A percentile compares a stretch with the other conserved stretches of the same genome.
Evolutionary conservation across 1,284 basidiomycete species (phyloP).

Genomic region (Bjerkandera adusta): DNA sequence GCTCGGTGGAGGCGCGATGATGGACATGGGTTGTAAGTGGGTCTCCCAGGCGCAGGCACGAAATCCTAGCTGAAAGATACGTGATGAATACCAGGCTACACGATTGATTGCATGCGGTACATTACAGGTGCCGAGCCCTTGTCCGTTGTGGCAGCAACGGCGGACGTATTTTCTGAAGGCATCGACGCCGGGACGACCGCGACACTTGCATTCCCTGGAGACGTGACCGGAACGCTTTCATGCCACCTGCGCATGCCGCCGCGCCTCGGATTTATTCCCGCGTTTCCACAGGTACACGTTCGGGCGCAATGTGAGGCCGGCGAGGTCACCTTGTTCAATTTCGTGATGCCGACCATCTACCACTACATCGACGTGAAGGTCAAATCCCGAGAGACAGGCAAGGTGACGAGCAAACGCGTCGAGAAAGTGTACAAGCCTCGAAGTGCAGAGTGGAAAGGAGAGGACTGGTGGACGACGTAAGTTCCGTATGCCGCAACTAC

Average conservation of each 20-base stretch:
- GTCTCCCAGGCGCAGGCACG: neutral
- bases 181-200: conserved; percentile 16
- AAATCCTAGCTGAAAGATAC: neutral
- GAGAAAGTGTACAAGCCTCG: conserved; percentile 15
- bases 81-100: conserved; percentile 8
- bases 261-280: conserved; percentile 10
- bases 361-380: conserved; percentile 16
- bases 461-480: conserved; percentile 21
- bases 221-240: conserved; percentile 11
- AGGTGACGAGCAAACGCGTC: conserved; percentile 9
- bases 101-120: conserved; percentile 10
- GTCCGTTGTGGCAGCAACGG: conserved; percentile 5
- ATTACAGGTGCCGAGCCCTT: conserved; percentile 8
- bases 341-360: conserved; percentile 14
- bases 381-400: conserved; percentile 6
- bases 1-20: conserved; percentile 64
- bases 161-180: neutral
- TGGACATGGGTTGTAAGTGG: conserved; percentile 63
- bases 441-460: conserved; percentile 10
- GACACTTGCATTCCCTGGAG: conserved; percentile 13
- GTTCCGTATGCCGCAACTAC: neutral
- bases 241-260: conserved; percentile 6
- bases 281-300: conserved; percentile 1
- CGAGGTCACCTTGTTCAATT: conserved; percentile 12
- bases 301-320: conserved; percentile 14